These are phyloP conservation scores for Leishmania braziliensis DNA, from an alignment of 208 protist genomes.

Conservation along the genomic window DNA sequence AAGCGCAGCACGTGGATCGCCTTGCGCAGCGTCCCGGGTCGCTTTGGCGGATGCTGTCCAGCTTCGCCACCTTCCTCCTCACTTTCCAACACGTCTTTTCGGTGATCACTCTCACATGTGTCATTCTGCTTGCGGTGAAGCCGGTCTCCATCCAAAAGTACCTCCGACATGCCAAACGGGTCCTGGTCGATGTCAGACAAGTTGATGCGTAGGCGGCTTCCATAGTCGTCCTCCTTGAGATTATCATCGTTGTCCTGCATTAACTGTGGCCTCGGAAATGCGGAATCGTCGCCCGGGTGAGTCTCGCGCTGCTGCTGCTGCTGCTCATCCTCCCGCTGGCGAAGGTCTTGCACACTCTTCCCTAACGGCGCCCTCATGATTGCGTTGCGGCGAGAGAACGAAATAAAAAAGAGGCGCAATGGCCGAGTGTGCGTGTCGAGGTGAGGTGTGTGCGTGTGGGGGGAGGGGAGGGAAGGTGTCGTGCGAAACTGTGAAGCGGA, in stretches of 20 bases:
- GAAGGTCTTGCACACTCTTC: not conserved
- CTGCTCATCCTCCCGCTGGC: not conserved
- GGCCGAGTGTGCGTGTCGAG: not conserved
- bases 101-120: not conserved
- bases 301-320: not conserved
- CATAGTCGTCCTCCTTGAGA: slow-evolving; percentile 23
- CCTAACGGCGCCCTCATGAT: slow-evolving; percentile 1
- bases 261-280: not conserved
- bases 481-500: not conserved
- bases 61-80: slow-evolving; percentile 1
- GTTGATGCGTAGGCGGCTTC: slow-evolving; percentile 28
- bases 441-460: not conserved
- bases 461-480: not conserved
- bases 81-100: slow-evolving; percentile 17
- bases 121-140: slow-evolving; percentile 12
- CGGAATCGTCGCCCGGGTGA: not conserved
- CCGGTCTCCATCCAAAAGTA: slow-evolving; percentile 20
- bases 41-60: not conserved
- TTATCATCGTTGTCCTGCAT: slow-evolving; percentile 1
- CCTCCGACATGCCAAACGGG: slow-evolving; percentile 9
- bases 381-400: not conserved
- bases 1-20: slow-evolving; percentile 19
- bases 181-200: slow-evolving; percentile 28
- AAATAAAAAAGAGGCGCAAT: not conserved
- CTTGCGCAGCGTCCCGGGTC: slow-evolving; percentile 8